A percentile compares a stretch with the other conserved stretches of the same genome.
These are phyloP conservation scores for Clarkia xantiana DNA, from an alignment of 345 rosid species.

Conservation along the genomic window DNA sequence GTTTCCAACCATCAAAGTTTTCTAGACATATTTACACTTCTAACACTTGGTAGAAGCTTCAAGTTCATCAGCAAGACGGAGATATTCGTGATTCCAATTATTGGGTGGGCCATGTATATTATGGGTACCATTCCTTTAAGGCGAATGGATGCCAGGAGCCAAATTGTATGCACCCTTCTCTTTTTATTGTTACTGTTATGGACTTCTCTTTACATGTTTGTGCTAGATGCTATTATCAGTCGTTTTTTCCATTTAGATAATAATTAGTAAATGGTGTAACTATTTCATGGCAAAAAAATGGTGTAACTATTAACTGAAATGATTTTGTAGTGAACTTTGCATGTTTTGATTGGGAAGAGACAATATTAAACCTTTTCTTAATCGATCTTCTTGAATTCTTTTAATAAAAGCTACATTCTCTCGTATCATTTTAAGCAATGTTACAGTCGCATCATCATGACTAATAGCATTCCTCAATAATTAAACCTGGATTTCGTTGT, in stretches of 20 bases:
- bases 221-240: neutral
- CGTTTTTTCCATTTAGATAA: too few relatives aligned
- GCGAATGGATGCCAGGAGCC: constrained; percentile 88
- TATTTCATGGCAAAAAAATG: too few relatives aligned
- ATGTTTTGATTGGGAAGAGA: too few relatives aligned
- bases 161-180: constrained; percentile 34
- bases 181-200: constrained; percentile 1
- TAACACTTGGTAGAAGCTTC: constrained; percentile 64
- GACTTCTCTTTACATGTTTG: neutral
- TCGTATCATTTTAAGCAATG: too few relatives aligned
- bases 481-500: constrained; percentile 6
- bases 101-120: constrained; percentile 95
- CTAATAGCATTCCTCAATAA: neutral
- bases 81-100: constrained; percentile 58
- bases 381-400: too few relatives aligned
- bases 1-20: constrained; percentile 95
- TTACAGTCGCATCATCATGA: too few relatives aligned
- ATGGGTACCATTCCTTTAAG: constrained; percentile 76
- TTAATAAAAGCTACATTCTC: too few relatives aligned
- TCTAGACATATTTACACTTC: constrained; percentile 74
- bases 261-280: too few relatives aligned
- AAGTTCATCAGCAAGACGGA: constrained; percentile 87
- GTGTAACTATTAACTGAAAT: too few relatives aligned
- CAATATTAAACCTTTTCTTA: too few relatives aligned
- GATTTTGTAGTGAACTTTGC: too few relatives aligned